Evolutionary conservation across 2,329 filamentous ascomycete species (phyloP).

Genomic region (Hawksworthiomyces lignivorus): DNA sequence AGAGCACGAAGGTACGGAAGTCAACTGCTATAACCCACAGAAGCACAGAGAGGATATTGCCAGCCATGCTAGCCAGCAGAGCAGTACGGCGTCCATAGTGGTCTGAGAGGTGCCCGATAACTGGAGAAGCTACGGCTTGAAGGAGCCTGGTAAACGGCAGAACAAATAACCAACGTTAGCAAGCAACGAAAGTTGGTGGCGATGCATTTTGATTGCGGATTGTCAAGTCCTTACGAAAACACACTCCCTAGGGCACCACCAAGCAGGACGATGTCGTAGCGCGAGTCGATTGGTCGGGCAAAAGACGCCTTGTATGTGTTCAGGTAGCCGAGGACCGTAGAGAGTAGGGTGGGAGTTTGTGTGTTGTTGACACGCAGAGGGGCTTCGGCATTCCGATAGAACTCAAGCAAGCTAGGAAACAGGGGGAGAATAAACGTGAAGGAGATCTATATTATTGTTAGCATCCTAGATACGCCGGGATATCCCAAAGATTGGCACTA

Average conservation of each 20-base stretch:
- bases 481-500: no score
- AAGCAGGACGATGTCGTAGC: slow-evolving; percentile 93
- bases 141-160: slow-evolving; percentile 52
- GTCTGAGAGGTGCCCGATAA: slow-evolving; percentile 86
- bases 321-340: slow-evolving; percentile 70
- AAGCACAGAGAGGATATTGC: slow-evolving; percentile 87
- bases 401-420: slow-evolving; percentile 90
- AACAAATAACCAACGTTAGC: not conserved
- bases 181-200: not conserved
- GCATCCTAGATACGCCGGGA: no score
- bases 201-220: not conserved
- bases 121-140: slow-evolving; percentile 83
- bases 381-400: slow-evolving; percentile 82
- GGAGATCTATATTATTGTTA: slow-evolving; percentile 82
- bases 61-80: slow-evolving; percentile 82
- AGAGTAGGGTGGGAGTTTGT: slow-evolving; percentile 60
- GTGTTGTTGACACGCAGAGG: slow-evolving; percentile 30
- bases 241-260: slow-evolving; percentile 89
- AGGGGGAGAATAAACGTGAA: slow-evolving; percentile 98
- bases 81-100: slow-evolving; percentile 79
- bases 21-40: slow-evolving; percentile 91
- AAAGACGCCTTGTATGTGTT: slow-evolving; percentile 95
- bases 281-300: slow-evolving; percentile 82
- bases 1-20: slow-evolving; percentile 94
- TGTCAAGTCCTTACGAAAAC: slow-evolving; percentile 52